These are phyloP conservation scores for Tanacetum coccineum DNA, from an alignment of 129 eudicot genomes.

Conservation along the genomic window DNA sequence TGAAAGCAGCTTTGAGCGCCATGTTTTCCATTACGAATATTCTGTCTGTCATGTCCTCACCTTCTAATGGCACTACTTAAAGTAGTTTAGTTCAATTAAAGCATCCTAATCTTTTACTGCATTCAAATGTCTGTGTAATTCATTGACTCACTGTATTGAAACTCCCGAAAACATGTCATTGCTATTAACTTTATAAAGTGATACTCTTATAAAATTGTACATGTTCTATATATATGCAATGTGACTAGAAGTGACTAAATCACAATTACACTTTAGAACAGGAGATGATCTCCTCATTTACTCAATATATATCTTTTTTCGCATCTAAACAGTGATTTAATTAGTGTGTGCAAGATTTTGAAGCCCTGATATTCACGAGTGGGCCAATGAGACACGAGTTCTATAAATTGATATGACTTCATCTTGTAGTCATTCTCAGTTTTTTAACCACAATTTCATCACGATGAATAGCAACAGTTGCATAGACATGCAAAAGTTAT, in stretches of 20 bases:
- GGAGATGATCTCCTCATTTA: background rate
- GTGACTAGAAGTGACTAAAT: background rate
- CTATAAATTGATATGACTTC: background rate
- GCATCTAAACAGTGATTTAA: too few relatives aligned
- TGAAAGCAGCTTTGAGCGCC: too few relatives aligned
- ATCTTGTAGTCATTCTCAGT: background rate
- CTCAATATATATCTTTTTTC: too few relatives aligned
- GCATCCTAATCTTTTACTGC: background rate
- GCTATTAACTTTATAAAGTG: too few relatives aligned
- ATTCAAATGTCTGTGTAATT: background rate
- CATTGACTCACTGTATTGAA: background rate
- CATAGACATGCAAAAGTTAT: too few relatives aligned
- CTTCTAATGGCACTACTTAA: too few relatives aligned
- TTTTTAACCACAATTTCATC: background rate
- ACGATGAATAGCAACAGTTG: too few relatives aligned
- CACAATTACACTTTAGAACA: background rate
- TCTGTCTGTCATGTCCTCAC: too few relatives aligned
- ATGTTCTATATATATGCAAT: background rate
- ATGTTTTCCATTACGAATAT: too few relatives aligned
- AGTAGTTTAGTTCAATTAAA: too few relatives aligned
- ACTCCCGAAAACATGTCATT: background rate
- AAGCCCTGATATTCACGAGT: background rate
- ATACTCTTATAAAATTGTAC: too few relatives aligned
- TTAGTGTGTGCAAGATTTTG: too few relatives aligned
- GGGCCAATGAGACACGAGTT: conserved; percentile 4